These are phyloP conservation scores for Kurtzmaniella natalensis DNA, from an alignment of 1,139 yeast genomes.

Conservation along the genomic window DNA sequence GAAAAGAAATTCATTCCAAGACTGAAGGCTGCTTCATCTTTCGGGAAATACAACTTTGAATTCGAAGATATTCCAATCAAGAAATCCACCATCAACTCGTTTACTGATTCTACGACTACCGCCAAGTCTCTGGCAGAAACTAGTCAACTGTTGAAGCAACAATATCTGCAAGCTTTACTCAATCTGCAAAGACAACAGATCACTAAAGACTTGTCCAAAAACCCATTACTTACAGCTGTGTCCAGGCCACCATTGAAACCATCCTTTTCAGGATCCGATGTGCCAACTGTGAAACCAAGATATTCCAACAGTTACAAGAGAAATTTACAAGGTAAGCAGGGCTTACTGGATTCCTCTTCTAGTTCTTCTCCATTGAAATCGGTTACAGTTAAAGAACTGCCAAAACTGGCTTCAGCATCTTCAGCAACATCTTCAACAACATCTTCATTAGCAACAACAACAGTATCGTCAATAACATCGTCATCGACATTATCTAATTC, in stretches of 20 bases:
- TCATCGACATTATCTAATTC: neutral
- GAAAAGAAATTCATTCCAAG: slow-evolving; percentile 6
- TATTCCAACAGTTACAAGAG: slow-evolving; percentile 10
- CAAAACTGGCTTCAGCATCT: neutral
- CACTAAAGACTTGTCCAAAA: too few species aligned
- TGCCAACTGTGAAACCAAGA: slow-evolving; percentile 13
- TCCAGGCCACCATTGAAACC: slow-evolving; percentile 22
- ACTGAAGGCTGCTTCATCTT: slow-evolving; percentile 2
- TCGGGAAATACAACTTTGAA: slow-evolving; percentile 6
- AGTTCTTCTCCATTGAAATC: slow-evolving; percentile 1
- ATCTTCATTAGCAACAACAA: neutral
- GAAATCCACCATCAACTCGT: neutral
- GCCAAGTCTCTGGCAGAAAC: too few species aligned
- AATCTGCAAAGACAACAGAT: too few species aligned
- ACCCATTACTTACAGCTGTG: neutral
- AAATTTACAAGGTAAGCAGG: slow-evolving; percentile 2
- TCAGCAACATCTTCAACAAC: neutral
- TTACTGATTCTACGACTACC: too few species aligned
- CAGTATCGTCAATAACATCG: neutral
- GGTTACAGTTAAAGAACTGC: neutral
- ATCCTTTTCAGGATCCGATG: slow-evolving; percentile 24
- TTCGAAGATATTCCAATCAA: slow-evolving; percentile 5
- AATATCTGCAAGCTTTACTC: too few species aligned
- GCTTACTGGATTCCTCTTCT: neutral
- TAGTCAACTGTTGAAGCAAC: neutral